Base-by-base conservation (phyloP, 306 rosid species). In the Vigna radiata region DNA sequence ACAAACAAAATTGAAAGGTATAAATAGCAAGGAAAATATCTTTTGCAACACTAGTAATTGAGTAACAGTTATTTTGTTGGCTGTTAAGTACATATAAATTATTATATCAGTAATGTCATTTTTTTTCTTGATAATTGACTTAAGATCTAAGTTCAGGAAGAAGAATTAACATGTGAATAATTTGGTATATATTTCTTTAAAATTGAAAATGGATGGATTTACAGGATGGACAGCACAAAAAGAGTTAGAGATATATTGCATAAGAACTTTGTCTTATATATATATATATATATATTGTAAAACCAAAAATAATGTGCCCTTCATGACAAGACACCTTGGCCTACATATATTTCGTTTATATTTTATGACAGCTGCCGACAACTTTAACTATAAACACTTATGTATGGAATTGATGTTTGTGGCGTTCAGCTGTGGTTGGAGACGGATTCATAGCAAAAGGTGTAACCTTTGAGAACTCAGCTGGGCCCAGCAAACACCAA, bases 401-500 rank as follows among this genome's bases (percentile, higher is more conserved):
- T 8, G 44, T 2, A 15, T 49, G 54, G 8, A 49, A 17, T 11
- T 27, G 49, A 61, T 41, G 53, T 43, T 19, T 19, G 29, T 54
- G 59, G 8, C 0, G 47, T 76, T 25, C 92, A 94, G 98, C 96
- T 16, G 91, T 82, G 48, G 93, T 88, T 7, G 98, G 97, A 64
- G 46, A 43, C 17, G 82, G 90, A 17, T 94, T 94, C 91, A 86
- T 94, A 48, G 96, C 93, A 0, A 92, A 91, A 71, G 98, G 91
- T 1, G 83, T 94, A 71, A 91, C 97, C 36, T 63, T 94, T 25
- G 98, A 94, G 73, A 94, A 94, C 83, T 74, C 81, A 0, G 98
- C 98, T 0, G 98, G 98, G 8, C 86, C 98, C 0, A 87, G 88
- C 79, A 94, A 91, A 52, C 97, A 92, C 90, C 98, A 94, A 80